phyloP scores from a whole-genome alignment of 805 yeast species.

The Candida pini region DNA sequence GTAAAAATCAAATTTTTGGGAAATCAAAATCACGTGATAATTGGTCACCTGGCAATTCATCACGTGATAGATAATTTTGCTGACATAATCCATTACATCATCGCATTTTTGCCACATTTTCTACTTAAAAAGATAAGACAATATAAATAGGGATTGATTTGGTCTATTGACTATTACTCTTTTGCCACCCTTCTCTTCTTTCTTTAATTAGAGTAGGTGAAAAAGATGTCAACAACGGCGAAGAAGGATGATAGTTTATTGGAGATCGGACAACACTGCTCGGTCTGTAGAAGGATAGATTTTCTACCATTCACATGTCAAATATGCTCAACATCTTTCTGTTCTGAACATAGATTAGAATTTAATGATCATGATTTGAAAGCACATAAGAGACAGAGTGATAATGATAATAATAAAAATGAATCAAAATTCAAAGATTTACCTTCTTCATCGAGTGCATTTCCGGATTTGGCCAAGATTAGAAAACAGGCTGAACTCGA shows the following conservation, averaged over 20 bases:
- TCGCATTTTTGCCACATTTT: no score
- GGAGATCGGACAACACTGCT: slow-evolving; percentile 56
- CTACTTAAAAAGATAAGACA: no score
- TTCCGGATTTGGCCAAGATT: slow-evolving; percentile 46
- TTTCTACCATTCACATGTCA: slow-evolving; percentile 54
- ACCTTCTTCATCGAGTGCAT: slow-evolving; percentile 41
- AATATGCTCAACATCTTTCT: slow-evolving; percentile 34
- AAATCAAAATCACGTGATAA: no score
- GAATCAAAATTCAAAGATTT: slow-evolving; percentile 13
- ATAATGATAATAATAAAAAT: no score
- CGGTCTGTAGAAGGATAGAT: slow-evolving; percentile 46
- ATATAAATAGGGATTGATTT: no score
- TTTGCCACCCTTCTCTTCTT: no score
- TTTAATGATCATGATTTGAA: slow-evolving; percentile 29
- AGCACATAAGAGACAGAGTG: slow-evolving; percentile 6
- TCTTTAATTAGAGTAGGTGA: no score
- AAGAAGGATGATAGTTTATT: slow-evolving; percentile 33
- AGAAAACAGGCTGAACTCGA: slow-evolving; percentile 30
- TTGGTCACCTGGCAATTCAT: no score
- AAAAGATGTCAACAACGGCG: slow-evolving; percentile 8
- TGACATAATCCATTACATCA: no score
- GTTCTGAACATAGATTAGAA: slow-evolving; percentile 44
- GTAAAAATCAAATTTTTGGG: no score
- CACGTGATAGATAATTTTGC: no score
- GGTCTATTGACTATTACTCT: no score